Percentiles rank a stretch among this genome's conserved stretches.
phyloP scores from a whole-genome alignment of 192 early-diverging fungal genomes.

The Obelidium mucronatum region DNA sequence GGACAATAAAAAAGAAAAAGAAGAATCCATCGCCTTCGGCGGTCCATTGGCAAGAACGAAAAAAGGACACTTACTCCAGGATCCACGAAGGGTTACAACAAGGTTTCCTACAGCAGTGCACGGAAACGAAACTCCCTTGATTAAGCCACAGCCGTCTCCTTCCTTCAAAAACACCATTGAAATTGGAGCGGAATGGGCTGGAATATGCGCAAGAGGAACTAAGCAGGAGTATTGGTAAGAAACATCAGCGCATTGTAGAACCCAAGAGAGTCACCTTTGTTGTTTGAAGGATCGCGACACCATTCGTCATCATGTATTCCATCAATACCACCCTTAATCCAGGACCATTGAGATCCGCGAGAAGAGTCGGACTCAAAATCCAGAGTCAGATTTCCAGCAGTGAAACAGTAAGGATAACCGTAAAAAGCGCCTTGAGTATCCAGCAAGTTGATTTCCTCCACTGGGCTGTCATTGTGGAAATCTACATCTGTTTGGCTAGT shows the following conservation, averaged over 20 bases:
- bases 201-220: constrained; percentile 33
- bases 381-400: constrained; percentile 41
- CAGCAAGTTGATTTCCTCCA: constrained; percentile 46
- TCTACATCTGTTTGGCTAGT: neutral
- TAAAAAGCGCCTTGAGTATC: constrained; percentile 38
- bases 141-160: constrained; percentile 25
- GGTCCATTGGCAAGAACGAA: neutral
- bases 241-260: no score
- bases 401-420: constrained; percentile 55
- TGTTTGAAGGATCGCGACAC: constrained; percentile 49
- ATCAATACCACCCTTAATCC: constrained; percentile 38
- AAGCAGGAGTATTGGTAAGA: neutral
- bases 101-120: constrained; percentile 24
- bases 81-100: constrained; percentile 48
- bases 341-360: constrained; percentile 39
- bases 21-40: no score
- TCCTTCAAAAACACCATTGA: constrained; percentile 32
- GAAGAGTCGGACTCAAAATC: constrained; percentile 29
- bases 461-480: constrained; percentile 42
- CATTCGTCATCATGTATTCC: constrained; percentile 44
- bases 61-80: constrained; percentile 38
- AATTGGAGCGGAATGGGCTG: constrained; percentile 51
- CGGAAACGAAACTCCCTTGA: constrained; percentile 23
- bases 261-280: constrained; percentile 19
- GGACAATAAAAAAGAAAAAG: no score